Percentiles rank a stretch among this genome's conserved stretches.
Evolutionary conservation across 148 eudicot genomes (phyloP).

Genomic region (Linanthus parryae): DNA sequence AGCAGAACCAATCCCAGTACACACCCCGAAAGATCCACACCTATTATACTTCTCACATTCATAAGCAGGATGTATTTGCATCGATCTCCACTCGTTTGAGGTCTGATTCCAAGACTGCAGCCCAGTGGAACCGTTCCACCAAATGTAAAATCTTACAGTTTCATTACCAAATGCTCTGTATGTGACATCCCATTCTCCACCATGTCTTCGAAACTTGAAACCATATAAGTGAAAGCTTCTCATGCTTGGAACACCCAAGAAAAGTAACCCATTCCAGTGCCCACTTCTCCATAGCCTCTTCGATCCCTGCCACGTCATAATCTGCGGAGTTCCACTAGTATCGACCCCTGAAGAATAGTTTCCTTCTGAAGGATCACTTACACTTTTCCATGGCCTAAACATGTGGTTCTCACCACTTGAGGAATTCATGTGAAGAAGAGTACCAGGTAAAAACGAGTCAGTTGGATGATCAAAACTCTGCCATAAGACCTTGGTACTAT

Average conservation of each 20-base stretch:
- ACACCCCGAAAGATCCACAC: conserved; percentile 43
- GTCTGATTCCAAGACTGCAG: conserved; percentile 11
- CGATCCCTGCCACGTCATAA: conserved; percentile 42
- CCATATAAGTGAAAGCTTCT: conserved; percentile 26
- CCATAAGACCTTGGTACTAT: conserved; percentile 21
- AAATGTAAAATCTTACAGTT: conserved; percentile 20
- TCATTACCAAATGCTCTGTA: conserved; percentile 18
- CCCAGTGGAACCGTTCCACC: conserved; percentile 27
- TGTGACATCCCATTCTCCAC: conserved; percentile 24
- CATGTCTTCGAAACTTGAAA: conserved; percentile 26
- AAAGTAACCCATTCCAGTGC: conserved; percentile 36
- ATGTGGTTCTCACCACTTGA: conserved; percentile 13
- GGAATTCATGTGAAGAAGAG: conserved; percentile 23
- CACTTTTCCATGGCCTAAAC: conserved; percentile 47
- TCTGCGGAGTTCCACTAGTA: conserved; percentile 45
- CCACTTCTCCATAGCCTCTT: conserved; percentile 51
- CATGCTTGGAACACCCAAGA: conserved; percentile 34
- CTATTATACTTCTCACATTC: conserved; percentile 35
- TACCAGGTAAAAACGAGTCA: conserved; percentile 48
- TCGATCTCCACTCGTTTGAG: background rate
- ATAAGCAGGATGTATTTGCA: conserved; percentile 6
- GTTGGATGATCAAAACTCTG: conserved; percentile 52
- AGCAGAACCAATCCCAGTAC: conserved; percentile 16
- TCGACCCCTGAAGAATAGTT: conserved; percentile 40
- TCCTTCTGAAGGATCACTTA: conserved; percentile 50